A percentile compares a stretch with the other conserved stretches of the same genome.
Evolutionary conservation across 345 rosid genomes (phyloP).

Genomic region (Sisymbrium irio): DNA sequence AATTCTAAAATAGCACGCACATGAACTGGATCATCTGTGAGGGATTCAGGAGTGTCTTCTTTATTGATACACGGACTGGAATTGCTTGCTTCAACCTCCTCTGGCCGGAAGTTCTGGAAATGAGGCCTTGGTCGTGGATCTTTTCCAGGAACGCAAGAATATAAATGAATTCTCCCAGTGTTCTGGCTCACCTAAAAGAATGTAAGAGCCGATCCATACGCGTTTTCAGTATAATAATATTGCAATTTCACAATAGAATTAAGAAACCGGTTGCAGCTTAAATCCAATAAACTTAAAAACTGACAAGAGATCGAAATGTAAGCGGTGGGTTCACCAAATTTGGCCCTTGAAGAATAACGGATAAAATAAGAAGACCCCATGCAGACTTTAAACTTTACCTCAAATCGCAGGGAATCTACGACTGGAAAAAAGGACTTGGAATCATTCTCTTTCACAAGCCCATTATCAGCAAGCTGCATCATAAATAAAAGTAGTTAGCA

Average conservation of each 20-base stretch:
- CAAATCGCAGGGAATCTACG: slow-evolving; percentile 60
- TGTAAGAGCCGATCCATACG: slow-evolving; percentile 2
- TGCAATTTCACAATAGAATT: neutral
- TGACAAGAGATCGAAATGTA: neutral
- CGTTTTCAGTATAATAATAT: neutral
- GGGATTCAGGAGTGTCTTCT: slow-evolving; percentile 32
- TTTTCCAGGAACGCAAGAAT: slow-evolving; percentile 64
- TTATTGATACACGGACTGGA: slow-evolving; percentile 22
- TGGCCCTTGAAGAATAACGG: slow-evolving; percentile 18
- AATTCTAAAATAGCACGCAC: slow-evolving; percentile 55
- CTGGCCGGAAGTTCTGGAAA: slow-evolving; percentile 74
- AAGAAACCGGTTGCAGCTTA: neutral
- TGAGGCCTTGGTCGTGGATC: slow-evolving; percentile 81
- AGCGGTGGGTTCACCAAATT: slow-evolving; percentile 14
- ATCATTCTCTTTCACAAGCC: slow-evolving; percentile 36
- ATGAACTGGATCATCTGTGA: slow-evolving; percentile 37
- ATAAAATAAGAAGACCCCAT: neutral
- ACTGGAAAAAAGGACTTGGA: slow-evolving; percentile 35
- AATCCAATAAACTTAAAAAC: slow-evolving; percentile 4
- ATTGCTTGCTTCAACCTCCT: slow-evolving; percentile 58
- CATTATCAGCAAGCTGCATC: slow-evolving; percentile 33
- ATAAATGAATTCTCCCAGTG: slow-evolving; percentile 88
- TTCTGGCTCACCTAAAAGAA: slow-evolving; percentile 77
- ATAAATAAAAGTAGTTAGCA: neutral
- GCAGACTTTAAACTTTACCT: slow-evolving; percentile 49